A percentile compares a stretch with the other conserved stretches of the same genome.
phyloP scores from a whole-genome alignment of 257 asterid genomes.

The Echites panduratus region DNA sequence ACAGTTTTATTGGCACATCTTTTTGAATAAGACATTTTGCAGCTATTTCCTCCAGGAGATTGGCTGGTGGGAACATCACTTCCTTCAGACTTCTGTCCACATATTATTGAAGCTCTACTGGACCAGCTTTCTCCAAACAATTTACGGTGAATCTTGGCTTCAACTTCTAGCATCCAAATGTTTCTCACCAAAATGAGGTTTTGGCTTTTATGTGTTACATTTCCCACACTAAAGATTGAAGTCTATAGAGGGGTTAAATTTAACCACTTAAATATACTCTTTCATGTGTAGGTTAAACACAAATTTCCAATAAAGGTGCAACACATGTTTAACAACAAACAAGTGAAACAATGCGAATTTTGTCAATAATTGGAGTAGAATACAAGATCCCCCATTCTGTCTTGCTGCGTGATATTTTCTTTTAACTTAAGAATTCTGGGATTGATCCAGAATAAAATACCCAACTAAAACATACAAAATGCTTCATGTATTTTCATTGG shows the following conservation, averaged over 20 bases:
- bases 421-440: neutral
- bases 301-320: too few relatives aligned
- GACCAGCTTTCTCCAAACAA: constrained; percentile 65
- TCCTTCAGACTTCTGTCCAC: constrained; percentile 64
- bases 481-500: neutral
- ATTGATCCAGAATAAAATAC: neutral
- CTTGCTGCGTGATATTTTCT: too few relatives aligned
- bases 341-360: too few relatives aligned
- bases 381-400: too few relatives aligned
- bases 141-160: constrained; percentile 40
- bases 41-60: constrained; percentile 81
- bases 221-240: too few relatives aligned
- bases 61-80: constrained; percentile 93
- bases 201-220: neutral
- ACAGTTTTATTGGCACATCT: neutral
- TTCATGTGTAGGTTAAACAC: too few relatives aligned
- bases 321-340: too few relatives aligned
- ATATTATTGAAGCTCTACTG: constrained; percentile 49
- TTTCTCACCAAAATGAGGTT: neutral
- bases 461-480: too few relatives aligned
- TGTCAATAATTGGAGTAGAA: too few relatives aligned
- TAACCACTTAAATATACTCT: too few relatives aligned
- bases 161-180: neutral
- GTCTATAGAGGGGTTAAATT: too few relatives aligned
- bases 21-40: neutral